A percentile compares a stretch with the other conserved stretches of the same genome.
phyloP scores from a whole-genome alignment of 169 alveolate genomes.

The Babesia sp. region DNA sequence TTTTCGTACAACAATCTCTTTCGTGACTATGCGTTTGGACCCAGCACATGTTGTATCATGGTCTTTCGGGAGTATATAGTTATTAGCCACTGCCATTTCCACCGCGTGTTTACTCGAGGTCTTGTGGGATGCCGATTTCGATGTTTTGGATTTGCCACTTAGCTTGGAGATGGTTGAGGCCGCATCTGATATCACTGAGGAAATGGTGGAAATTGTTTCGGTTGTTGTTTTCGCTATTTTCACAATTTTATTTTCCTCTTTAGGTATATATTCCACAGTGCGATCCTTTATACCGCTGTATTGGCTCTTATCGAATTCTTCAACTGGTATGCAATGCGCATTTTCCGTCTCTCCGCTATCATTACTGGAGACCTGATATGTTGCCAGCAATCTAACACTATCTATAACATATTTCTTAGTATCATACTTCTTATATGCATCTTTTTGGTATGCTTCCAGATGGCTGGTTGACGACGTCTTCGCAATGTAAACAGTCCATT shows the following conservation, averaged over 20 bases:
- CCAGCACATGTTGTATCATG: constrained; percentile 19
- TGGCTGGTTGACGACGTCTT: not conserved
- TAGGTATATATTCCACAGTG: constrained; percentile 46
- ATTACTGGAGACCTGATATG: constrained; percentile 26
- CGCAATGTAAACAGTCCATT: constrained; percentile 62
- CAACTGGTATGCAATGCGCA: constrained; percentile 18
- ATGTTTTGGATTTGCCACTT: constrained; percentile 32
- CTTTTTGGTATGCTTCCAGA: not conserved
- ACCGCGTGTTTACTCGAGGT: constrained; percentile 24
- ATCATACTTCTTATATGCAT: not conserved
- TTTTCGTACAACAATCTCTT: constrained; percentile 67
- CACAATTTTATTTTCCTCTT: constrained; percentile 42
- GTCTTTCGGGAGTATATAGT: constrained; percentile 21
- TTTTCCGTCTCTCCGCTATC: constrained; percentile 27
- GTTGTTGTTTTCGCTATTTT: constrained; percentile 54
- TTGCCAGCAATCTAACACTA: constrained; percentile 15
- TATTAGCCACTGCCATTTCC: constrained; percentile 37
- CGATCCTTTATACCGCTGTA: constrained; percentile 50
- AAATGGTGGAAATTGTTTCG: constrained; percentile 49
- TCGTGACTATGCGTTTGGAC: constrained; percentile 51
- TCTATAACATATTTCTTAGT: not conserved
- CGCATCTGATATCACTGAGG: constrained; percentile 59
- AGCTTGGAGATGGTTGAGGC: constrained; percentile 60
- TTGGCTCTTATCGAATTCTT: constrained; percentile 39
- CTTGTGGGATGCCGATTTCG: constrained; percentile 2